Conservation (phyloP, 2,329 filamentous ascomycete species). For the Ascomycota sp. region DNA sequence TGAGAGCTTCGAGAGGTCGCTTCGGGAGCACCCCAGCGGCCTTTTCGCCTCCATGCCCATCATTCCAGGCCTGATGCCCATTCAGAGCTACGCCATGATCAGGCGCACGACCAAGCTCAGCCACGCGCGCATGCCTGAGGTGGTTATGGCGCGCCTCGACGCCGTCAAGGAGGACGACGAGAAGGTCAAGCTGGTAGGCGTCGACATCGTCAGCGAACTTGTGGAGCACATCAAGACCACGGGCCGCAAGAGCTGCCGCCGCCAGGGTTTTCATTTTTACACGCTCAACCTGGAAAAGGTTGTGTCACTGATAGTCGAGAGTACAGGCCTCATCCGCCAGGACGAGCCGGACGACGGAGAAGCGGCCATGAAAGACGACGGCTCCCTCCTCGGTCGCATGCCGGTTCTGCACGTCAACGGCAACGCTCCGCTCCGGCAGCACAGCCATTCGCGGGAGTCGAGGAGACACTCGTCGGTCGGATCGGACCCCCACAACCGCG, state of each 20-base stretch:
- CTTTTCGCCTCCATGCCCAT: conserved; percentile 74
- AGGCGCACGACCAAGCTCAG: conserved; percentile 86
- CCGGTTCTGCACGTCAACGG: conserved; percentile 28
- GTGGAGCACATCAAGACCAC: conserved; percentile 56
- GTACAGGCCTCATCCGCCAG: conserved; percentile 57
- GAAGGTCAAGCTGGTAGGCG: conserved; percentile 57
- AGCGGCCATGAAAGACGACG: conserved; percentile 28
- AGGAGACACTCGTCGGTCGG: conserved; percentile 61
- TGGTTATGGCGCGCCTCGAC: conserved; percentile 50
- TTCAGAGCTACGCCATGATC: conserved; percentile 93
- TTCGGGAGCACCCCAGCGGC: conserved; percentile 67
- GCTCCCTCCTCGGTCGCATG: conserved; percentile 4
- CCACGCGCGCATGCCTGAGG: conserved; percentile 60
- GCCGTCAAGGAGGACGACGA: conserved; percentile 62
- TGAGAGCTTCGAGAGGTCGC: conserved; percentile 51
- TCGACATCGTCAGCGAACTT: conserved; percentile 69
- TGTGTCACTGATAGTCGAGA: conserved; percentile 79
- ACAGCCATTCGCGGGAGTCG: conserved; percentile 16
- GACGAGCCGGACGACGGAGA: conserved; percentile 31
- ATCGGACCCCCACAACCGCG: conserved; percentile 68
- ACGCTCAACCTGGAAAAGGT: conserved; percentile 92
- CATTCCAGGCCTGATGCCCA: conserved; percentile 89
- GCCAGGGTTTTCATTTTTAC: conserved; percentile 87
- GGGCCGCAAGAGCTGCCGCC: conserved; percentile 33
- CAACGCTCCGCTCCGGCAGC: conserved; percentile 10